Conservation (phyloP, 2,329 filamentous ascomycete genomes). For the Diplodia mutila region DNA sequence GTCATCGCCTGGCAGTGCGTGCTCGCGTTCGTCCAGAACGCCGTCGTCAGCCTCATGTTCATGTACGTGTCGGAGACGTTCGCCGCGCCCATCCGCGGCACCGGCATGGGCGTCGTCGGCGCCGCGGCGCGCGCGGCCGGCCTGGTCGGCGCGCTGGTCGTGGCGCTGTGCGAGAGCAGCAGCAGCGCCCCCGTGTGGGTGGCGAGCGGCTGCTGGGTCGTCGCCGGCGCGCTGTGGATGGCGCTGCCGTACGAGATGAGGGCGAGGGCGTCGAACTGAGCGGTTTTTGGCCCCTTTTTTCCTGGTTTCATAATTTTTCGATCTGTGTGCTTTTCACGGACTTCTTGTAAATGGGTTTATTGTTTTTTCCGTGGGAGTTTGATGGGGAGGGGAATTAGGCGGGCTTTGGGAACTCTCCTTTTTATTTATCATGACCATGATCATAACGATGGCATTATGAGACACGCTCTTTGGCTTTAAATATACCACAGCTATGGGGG, state of each 20-base stretch:
- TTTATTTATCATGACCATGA: not conserved
- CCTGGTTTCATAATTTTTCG: not conserved
- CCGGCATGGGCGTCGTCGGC: slow-evolving; percentile 71
- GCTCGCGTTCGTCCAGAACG: slow-evolving; percentile 67
- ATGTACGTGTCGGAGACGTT: slow-evolving; percentile 79
- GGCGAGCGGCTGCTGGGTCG: slow-evolving; percentile 47
- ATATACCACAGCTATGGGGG: not conserved
- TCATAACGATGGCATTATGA: not conserved
- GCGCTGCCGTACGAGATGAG: slow-evolving; percentile 49
- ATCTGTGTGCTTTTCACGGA: not conserved
- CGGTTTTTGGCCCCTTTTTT: not conserved
- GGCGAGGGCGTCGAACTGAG: slow-evolving; percentile 28
- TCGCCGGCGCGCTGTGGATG: slow-evolving; percentile 48
- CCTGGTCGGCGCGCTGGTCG: slow-evolving; percentile 67
- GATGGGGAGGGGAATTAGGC: not conserved
- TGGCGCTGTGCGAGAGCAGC: slow-evolving; percentile 51
- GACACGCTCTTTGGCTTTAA: not conserved
- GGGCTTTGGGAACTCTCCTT: not conserved
- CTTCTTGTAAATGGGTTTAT: not conserved
- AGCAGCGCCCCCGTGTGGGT: slow-evolving; percentile 50
- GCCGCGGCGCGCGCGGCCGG: slow-evolving; percentile 71
- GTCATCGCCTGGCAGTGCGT: slow-evolving; percentile 69
- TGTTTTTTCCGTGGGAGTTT: not conserved
- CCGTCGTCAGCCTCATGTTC: slow-evolving; percentile 70
- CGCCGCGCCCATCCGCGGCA: slow-evolving; percentile 71